Base-by-base conservation (phyloP, 495 filamentous ascomycete genomes). In the Jackrogersella minutella region DNA sequence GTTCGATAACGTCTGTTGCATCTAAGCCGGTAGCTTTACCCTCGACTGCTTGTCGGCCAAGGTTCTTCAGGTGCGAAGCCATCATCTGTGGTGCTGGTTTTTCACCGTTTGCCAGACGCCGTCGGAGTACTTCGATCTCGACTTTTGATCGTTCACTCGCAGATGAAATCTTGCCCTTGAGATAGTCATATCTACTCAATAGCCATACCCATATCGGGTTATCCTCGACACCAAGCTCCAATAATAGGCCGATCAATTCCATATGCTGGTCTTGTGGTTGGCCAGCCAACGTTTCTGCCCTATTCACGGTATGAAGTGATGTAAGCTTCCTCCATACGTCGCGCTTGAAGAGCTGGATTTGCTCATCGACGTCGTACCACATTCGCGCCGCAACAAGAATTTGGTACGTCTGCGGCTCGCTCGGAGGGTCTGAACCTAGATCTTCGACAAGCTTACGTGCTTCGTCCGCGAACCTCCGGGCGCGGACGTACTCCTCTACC, bases 131-230 rank as follows among this genome's bases (percentile, higher is more conserved):
- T 74, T 99, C 95, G 68, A 98, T 93, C 75, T 98, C 93, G 6
- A 93, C 88, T 71, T 90, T 89, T 26, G 91, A 89, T 16, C 92
- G 85, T 41, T 97, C 93, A 55, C 91, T 91, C 16, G 89, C 89
- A 1, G 86, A 80, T 8, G 84, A 83, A 44, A 97, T 93, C 64
- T 91, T 94, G 58, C 86, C 87, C 71, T 93, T 97, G 34, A 99
- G 77, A 69, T 93, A 90, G 46, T 97, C 91, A 68, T 91, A 93
- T 5, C 92, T 87, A 69, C 91, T 96, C 53, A 93, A 78, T 36
- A 99, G 84, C 95, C 95, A 99, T 1, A 92, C 84, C 91, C 91
- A 96, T 51, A 98, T 94, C 8, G 95, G 95, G 73, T 97, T 98
- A 49, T 98, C 92, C 17, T 95, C 90, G 9, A 97, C 93, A 19